Conservation (phyloP, 1,284 basidiomycete species). For the Cystobasidiaceae sp. region DNA sequence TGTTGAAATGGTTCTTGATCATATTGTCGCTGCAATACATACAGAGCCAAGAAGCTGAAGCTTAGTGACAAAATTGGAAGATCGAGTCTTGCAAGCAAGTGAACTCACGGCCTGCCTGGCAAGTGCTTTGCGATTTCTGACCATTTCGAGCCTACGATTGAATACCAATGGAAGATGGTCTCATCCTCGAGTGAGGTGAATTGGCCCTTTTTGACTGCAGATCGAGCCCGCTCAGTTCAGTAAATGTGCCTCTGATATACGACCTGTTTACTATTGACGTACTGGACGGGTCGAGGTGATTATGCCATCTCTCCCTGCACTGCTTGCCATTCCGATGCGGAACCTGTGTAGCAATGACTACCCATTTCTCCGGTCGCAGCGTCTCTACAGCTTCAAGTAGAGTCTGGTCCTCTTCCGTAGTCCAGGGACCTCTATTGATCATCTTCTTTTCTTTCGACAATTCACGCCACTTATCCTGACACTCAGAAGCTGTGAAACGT, state of each 20-base stretch:
- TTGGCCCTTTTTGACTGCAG: slow-evolving; percentile 39
- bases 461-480: slow-evolving; percentile 21
- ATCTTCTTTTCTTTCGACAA: slow-evolving; percentile 31
- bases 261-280: neutral
- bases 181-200: slow-evolving; percentile 42
- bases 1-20: slow-evolving; percentile 45
- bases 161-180: slow-evolving; percentile 40
- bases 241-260: neutral
- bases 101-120: slow-evolving; percentile 38
- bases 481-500: neutral
- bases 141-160: slow-evolving; percentile 40
- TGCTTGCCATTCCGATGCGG: slow-evolving; percentile 42
- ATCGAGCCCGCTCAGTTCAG: neutral
- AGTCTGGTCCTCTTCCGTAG: slow-evolving; percentile 36
- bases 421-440: slow-evolving; percentile 41
- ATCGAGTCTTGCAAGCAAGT: neutral
- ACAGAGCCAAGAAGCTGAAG: neutral
- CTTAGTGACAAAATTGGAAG: neutral
- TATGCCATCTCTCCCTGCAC: slow-evolving; percentile 44
- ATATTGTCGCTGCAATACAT: slow-evolving; percentile 37
- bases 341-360: slow-evolving; percentile 40
- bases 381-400: slow-evolving; percentile 37
- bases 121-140: slow-evolving; percentile 43
- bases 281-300: slow-evolving; percentile 43
- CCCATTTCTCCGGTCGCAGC: slow-evolving; percentile 43